phyloP scores from a whole-genome alignment of 2,329 filamentous ascomycete genomes.

The Dryadomyces quercus-mongolicae region DNA sequence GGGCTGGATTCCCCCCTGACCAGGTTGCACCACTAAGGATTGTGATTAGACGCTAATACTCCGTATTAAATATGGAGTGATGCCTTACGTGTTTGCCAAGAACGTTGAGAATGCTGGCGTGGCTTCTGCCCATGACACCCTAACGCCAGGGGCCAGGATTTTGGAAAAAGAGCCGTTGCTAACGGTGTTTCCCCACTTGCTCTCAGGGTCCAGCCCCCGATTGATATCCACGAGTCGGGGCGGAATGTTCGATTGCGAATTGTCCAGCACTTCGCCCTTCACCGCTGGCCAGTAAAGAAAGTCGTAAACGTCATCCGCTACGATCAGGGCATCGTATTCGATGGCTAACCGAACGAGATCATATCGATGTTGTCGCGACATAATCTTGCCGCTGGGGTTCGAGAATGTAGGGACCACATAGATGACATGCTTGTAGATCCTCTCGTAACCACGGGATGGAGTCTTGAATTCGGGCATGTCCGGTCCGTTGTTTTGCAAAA shows the following conservation, averaged over 20 bases:
- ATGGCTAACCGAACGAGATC: conserved; percentile 48
- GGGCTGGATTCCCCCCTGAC: conserved; percentile 18
- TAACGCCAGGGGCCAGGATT: conserved; percentile 47
- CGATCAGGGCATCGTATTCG: conserved; percentile 50
- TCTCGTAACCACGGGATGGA: conserved; percentile 23
- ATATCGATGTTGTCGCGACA: conserved; percentile 44
- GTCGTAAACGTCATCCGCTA: conserved; percentile 64
- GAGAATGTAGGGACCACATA: conserved; percentile 59
- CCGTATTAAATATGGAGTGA: not conserved
- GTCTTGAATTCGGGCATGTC: conserved; percentile 1
- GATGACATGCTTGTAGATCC: conserved; percentile 55
- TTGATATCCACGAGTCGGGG: conserved; percentile 50
- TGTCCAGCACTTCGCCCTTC: not conserved
- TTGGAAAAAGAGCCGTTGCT: conserved; percentile 61
- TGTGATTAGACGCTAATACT: conserved; percentile 12
- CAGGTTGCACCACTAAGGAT: conserved; percentile 17
- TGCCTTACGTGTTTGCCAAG: conserved; percentile 24
- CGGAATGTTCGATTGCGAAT: conserved; percentile 23
- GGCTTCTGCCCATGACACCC: conserved; percentile 53
- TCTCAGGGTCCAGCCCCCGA: conserved; percentile 37
- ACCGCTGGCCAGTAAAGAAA: conserved; percentile 44
- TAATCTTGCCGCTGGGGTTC: conserved; percentile 55
- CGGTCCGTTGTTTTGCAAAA: not conserved
- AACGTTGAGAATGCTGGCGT: conserved; percentile 43
- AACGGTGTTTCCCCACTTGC: conserved; percentile 50